Evolutionary conservation across 2,329 filamentous ascomycete genomes (phyloP), one percentile per base, ranked within the genome.

Genomic region (Emericellopsis cladophorae): DNA sequence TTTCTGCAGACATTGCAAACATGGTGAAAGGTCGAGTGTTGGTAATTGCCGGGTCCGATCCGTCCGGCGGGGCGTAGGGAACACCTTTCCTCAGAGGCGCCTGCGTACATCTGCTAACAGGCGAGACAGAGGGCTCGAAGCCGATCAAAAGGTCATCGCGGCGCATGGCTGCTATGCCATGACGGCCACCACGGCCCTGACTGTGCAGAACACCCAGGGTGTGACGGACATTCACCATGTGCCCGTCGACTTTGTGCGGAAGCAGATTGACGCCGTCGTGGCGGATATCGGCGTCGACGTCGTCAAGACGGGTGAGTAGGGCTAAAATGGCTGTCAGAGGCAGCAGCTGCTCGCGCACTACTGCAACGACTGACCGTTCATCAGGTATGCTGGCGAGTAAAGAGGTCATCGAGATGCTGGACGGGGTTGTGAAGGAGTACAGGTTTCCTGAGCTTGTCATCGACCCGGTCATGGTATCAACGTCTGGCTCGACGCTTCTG

Each of bases 81-180:
- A 8, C 8, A 16, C 18, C 32, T 10, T 31, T 23, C 33, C 33
- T 5, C 22, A 21, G 4, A 22, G 6, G 18, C 24, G 16, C 47
- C 32, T 26, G 39, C 36, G 37, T 38, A 36, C 39, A 36, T 39
- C 42, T 22, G 44, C 37, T 32, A 18, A 35, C 36, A 40, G 14
- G 7, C 37, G 5, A 43, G 11, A 21, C 31, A 95, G 89, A 42
- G 92, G 90, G 40, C 76, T 98, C 29, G 90, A 98, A 61, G 92
- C 90, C 32, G 90, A 96, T 58, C 89, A 96, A 56, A 94, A 95
- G 59, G 88, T 94, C 45, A 82, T 95, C 45, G 84, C 88, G 36
- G 86, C 85, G 15, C 88, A 96, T 73, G 81, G 83, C 44, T 92
- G 85, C 64, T 96, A 96, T 69, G 88, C 87, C 44, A 93, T 95